Evolutionary conservation across 768 basidiomycete genomes (phyloP).

Genomic region (Hebeloma cylindrosporum): DNA sequence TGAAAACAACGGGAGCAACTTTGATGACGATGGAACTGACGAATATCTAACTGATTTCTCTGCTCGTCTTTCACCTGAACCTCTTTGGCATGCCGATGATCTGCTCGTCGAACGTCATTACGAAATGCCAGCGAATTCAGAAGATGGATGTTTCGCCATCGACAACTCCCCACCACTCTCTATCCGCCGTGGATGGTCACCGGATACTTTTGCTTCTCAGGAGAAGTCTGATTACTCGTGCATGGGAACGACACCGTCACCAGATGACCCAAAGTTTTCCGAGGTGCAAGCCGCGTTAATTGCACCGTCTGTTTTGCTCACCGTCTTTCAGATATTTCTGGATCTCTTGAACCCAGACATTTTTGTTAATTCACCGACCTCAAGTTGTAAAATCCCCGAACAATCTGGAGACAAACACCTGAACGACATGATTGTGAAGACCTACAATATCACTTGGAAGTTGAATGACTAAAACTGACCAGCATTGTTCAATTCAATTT

Average conservation of each 20-base stretch:
- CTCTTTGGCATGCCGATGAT: neutral
- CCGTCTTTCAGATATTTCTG: slow-evolving; percentile 3
- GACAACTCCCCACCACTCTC: neutral
- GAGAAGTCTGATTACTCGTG: slow-evolving; percentile 14
- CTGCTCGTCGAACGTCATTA: neutral
- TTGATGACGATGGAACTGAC: slow-evolving; percentile 2
- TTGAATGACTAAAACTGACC: no score
- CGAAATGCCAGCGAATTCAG: slow-evolving; percentile 6
- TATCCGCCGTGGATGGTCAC: slow-evolving; percentile 19
- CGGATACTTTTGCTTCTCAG: slow-evolving; percentile 18
- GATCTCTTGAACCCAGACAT: slow-evolving; percentile 1
- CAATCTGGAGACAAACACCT: no score
- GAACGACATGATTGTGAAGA: no score
- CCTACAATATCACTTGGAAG: no score
- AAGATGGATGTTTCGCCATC: neutral
- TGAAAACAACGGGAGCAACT: neutral
- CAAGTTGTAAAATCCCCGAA: no score
- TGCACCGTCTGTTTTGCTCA: slow-evolving; percentile 1
- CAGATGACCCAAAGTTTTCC: neutral
- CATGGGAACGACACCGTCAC: slow-evolving; percentile 13
- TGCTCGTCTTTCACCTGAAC: neutral
- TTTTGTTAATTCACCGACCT: no score
- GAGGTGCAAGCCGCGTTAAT: slow-evolving; percentile 12
- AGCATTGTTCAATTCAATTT: no score
- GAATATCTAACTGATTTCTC: slow-evolving; percentile 1